Evolutionary conservation across 73 alveolate species (phyloP), one percentile per base, ranked within the genome.

Genomic region (Paramecium octaurelia): DNA sequence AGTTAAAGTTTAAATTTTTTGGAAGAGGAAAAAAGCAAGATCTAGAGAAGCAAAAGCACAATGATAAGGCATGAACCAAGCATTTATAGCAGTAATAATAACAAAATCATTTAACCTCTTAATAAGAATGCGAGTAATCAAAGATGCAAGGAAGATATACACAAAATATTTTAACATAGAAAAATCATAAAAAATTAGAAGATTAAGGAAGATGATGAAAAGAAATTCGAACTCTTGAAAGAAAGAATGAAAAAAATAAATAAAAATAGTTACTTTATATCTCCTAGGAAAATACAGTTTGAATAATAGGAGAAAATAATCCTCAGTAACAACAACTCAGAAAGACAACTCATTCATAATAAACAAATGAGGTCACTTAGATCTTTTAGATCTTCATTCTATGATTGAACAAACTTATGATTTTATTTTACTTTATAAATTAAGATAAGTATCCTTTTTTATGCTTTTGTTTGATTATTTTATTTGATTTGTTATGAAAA

Each of bases 181-280:
- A 42, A 46, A 80, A 23, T 43, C 18, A 44, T 43, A 80, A 80
- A 80, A 11, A 1, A 80, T 80, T 46, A 31, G 40, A 21, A 44
- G 70, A 80, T 8, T 31, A 73, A 73, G 46, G 91, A 80, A 9
- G 64, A 80, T 3, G 50, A 64, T 27, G 57, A 44, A 6, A 80
- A 42, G 16, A 42, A 80, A 14, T 27, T 80, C 9, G 91, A 80
- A 80, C 7, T 43, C 6, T 23, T 80, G 21, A 80, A 80, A 21
- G 70, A 80, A 80, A 20, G 24, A 23, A 80, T 80, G 46, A 80
- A 80, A 64, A 80, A 46, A 80, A 27, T 80, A 10, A 80, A 80
- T 48, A 80, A 80, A 80, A 42, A 80, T 35, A 44, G 76, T 44
- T 80, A 80, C 24, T 80, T 80, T 80, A 23, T 80, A 12, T 80